Percentiles rank a stretch among this genome's conserved stretches.
These are phyloP conservation scores for Kwoniella sp. DNA, from an alignment of 768 basidiomycete genomes.

Conservation along the genomic window DNA sequence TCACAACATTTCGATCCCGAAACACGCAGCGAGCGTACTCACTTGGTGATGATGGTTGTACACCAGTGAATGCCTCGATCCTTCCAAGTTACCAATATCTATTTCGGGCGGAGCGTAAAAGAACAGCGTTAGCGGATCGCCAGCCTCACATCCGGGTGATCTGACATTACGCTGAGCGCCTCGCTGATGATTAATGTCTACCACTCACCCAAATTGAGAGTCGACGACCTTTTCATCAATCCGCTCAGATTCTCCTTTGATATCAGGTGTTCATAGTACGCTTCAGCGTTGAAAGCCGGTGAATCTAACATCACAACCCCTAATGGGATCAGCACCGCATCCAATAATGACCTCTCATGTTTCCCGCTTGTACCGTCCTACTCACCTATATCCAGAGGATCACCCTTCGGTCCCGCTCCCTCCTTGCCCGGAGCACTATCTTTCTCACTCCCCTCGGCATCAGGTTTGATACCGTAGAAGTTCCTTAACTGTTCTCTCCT, in stretches of 20 bases:
- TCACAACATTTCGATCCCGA: too few relatives aligned
- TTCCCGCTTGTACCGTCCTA: background rate
- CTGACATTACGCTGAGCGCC: too few relatives aligned
- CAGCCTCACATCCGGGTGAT: too few relatives aligned
- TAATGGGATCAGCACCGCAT: background rate
- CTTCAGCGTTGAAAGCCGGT: slow-evolving; percentile 37
- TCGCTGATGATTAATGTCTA: too few relatives aligned
- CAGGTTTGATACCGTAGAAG: slow-evolving; percentile 46
- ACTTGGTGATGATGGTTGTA: slow-evolving; percentile 56
- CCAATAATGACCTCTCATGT: background rate
- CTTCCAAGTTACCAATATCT: slow-evolving; percentile 51
- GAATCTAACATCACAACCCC: slow-evolving; percentile 31
- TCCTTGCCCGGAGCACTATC: slow-evolving; percentile 4
- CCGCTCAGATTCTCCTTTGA: slow-evolving; percentile 37
- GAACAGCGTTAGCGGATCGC: background rate
- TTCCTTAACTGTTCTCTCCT: slow-evolving; percentile 42
- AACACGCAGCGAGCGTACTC: slow-evolving; percentile 9
- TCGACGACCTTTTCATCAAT: slow-evolving; percentile 43
- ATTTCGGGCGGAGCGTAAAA: background rate
- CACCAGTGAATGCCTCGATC: slow-evolving; percentile 49
- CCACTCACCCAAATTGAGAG: slow-evolving; percentile 37
- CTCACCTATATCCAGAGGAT: slow-evolving; percentile 40
- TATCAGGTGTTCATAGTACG: slow-evolving; percentile 51
- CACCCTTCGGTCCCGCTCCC: slow-evolving; percentile 11
- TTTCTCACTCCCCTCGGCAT: slow-evolving; percentile 12